phyloP scores from a whole-genome alignment of 1,139 yeast genomes.

The Zygoascus hellenicus region DNA sequence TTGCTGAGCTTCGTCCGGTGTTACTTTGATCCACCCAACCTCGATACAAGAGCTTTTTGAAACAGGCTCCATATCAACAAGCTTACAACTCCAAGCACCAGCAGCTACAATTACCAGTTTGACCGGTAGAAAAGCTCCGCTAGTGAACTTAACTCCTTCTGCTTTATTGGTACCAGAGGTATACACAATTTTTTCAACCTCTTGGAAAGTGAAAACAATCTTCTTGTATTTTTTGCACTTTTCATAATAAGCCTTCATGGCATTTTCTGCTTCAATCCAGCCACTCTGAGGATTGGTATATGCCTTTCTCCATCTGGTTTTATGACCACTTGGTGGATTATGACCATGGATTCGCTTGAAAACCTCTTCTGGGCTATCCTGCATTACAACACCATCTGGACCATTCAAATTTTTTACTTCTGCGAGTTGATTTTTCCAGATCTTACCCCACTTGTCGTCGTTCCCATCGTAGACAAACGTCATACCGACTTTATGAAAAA shows the following conservation, averaged over 20 bases:
- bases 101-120: conserved; percentile 11
- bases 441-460: conserved; percentile 11
- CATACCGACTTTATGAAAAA: conserved; percentile 12
- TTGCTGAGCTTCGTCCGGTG: conserved; percentile 9
- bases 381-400: conserved; percentile 1
- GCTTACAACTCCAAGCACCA: conserved; percentile 14
- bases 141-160: conserved; percentile 8
- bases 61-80: conserved; percentile 9
- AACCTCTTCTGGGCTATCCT: conserved; percentile 10
- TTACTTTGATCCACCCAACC: conserved; percentile 13
- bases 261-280: conserved; percentile 12
- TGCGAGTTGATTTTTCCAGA: conserved; percentile 10
- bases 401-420: conserved; percentile 3
- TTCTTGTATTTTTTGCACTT: conserved; percentile 7
- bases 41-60: conserved; percentile 12
- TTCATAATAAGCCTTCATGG: conserved; percentile 11
- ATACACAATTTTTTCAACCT: conserved; percentile 9
- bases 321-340: not conserved
- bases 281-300: conserved; percentile 11
- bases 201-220: conserved; percentile 11
- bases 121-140: conserved; percentile 1
- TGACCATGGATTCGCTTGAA: conserved; percentile 11
- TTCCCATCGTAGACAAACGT: conserved; percentile 13
- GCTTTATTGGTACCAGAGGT: conserved; percentile 4
- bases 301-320: conserved; percentile 9